Evolutionary conservation across 192 early-diverging fungal genomes (phyloP).

Genomic region (Entophlyctis helioformis): DNA sequence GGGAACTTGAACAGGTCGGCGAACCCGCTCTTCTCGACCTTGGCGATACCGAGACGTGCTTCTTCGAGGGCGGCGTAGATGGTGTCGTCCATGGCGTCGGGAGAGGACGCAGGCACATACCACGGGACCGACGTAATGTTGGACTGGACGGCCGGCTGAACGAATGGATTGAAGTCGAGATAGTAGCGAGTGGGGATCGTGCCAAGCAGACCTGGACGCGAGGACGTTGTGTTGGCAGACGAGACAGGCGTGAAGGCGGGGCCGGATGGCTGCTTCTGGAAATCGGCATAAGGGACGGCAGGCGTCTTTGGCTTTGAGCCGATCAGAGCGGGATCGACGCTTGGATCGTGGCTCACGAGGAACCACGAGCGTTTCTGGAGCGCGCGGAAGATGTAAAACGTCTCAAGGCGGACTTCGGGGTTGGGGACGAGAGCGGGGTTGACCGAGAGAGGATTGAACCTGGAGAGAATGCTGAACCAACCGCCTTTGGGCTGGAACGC

Average conservation of each 20-base stretch:
- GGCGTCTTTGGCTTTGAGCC: conserved; percentile 27
- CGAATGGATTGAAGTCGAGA: conserved; percentile 13
- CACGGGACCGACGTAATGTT: conserved; percentile 33
- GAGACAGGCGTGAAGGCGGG: conserved; percentile 1
- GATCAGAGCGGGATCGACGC: conserved; percentile 11
- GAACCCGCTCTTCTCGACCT: conserved; percentile 30
- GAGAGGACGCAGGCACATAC: conserved; percentile 10
- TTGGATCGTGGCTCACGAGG: conserved; percentile 13
- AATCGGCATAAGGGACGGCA: conserved; percentile 12
- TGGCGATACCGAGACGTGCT: conserved; percentile 20
- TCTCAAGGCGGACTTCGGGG: no score
- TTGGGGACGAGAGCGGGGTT: no score
- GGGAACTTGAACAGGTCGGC: conserved; percentile 4
- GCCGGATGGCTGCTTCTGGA: not conserved
- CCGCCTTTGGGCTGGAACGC: conserved; percentile 25
- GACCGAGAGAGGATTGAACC: no score
- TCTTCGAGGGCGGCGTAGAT: conserved; percentile 21
- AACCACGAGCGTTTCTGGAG: conserved; percentile 25
- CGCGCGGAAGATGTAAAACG: conserved; percentile 9
- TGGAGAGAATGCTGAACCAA: no score
- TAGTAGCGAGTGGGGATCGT: conserved; percentile 24
- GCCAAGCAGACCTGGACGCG: conserved; percentile 1
- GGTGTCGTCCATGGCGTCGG: conserved; percentile 28
- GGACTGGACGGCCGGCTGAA: not conserved
- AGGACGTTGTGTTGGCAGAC: conserved; percentile 4